Conservation (phyloP, 2,329 filamentous ascomycete genomes). For the Arthrobotrys megalospora region DNA sequence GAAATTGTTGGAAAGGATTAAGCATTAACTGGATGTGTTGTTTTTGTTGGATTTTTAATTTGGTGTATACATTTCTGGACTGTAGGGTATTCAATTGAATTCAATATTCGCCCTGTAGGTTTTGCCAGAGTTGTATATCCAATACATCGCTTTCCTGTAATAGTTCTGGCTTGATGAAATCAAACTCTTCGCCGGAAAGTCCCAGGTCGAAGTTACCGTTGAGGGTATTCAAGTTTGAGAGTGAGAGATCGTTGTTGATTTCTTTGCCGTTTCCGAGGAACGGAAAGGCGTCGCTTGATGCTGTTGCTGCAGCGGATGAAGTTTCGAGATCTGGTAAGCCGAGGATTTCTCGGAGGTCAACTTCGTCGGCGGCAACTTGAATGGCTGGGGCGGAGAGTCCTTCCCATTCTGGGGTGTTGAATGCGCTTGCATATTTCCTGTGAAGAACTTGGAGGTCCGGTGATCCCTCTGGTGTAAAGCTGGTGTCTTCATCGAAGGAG, state of each 20-base stretch:
- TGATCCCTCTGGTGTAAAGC: constrained; percentile 58
- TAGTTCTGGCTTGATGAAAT: constrained; percentile 59
- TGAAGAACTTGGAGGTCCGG: constrained; percentile 48
- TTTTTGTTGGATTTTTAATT: constrained; percentile 44
- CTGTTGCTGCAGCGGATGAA: constrained; percentile 26
- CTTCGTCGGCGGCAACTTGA: constrained; percentile 34
- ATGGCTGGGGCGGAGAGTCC: constrained; percentile 45
- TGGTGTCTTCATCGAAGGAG: constrained; percentile 57
- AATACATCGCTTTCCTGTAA: constrained; percentile 58
- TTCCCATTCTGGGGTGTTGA: constrained; percentile 59
- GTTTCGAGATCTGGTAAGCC: constrained; percentile 48
- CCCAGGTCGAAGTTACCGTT: constrained; percentile 52
- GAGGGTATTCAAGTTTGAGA: constrained; percentile 50
- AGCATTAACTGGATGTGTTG: constrained; percentile 41
- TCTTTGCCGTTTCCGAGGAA: constrained; percentile 51
- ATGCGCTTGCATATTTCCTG: constrained; percentile 51
- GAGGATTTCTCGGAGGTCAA: constrained; percentile 56
- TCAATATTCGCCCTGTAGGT: constrained; percentile 56
- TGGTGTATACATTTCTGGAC: not conserved
- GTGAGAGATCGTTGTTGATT: constrained; percentile 41
- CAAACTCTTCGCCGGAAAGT: constrained; percentile 51
- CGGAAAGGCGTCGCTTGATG: constrained; percentile 40
- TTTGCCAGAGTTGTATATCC: constrained; percentile 56
- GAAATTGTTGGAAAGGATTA: constrained; percentile 37
- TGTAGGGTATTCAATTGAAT: too few species aligned